These are phyloP conservation scores for Leccinum fallax DNA, from an alignment of 1,284 basidiomycete species.

Conservation along the genomic window DNA sequence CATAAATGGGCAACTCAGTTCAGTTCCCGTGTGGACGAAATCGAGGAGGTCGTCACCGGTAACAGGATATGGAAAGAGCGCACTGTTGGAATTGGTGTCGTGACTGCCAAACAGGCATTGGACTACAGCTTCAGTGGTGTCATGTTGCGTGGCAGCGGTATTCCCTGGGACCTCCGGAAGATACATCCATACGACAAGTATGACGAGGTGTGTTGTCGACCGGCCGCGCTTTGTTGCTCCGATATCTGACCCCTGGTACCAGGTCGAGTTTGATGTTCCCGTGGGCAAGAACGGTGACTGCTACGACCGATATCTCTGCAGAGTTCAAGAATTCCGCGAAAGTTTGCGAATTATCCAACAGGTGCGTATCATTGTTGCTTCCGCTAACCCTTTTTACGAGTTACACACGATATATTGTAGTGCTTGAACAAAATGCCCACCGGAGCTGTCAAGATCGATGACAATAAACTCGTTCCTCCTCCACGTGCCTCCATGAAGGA, in stretches of 20 bases:
- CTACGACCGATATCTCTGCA: slow-evolving; percentile 95
- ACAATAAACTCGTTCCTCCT: slow-evolving; percentile 76
- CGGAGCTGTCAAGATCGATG: neutral
- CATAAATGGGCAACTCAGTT: slow-evolving; percentile 99
- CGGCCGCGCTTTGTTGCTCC: neutral
- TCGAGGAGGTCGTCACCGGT: slow-evolving; percentile 96
- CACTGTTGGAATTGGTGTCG: slow-evolving; percentile 89
- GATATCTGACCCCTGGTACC: neutral
- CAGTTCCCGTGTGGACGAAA: slow-evolving; percentile 88
- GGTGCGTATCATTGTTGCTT: slow-evolving; percentile 37
- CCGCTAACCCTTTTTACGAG: neutral
- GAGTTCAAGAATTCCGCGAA: slow-evolving; percentile 98
- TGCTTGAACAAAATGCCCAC: slow-evolving; percentile 2
- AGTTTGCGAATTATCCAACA: slow-evolving; percentile 89
- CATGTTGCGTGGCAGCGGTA: slow-evolving; percentile 93
- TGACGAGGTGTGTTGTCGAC: slow-evolving; percentile 63
- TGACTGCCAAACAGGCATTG: slow-evolving; percentile 91
- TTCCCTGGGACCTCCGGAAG: slow-evolving; percentile 96
- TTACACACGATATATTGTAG: neutral
- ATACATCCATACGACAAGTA: slow-evolving; percentile 96
- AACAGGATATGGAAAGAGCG: slow-evolving; percentile 99
- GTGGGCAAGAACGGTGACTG: slow-evolving; percentile 98
- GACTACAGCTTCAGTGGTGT: slow-evolving; percentile 96
- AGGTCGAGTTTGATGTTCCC: slow-evolving; percentile 97
- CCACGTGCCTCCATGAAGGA: slow-evolving; percentile 99